Percentiles rank a stretch among this genome's conserved stretches.
Evolutionary conservation across 148 eudicot species (phyloP).

Genomic region (Rhododendron ovatum): DNA sequence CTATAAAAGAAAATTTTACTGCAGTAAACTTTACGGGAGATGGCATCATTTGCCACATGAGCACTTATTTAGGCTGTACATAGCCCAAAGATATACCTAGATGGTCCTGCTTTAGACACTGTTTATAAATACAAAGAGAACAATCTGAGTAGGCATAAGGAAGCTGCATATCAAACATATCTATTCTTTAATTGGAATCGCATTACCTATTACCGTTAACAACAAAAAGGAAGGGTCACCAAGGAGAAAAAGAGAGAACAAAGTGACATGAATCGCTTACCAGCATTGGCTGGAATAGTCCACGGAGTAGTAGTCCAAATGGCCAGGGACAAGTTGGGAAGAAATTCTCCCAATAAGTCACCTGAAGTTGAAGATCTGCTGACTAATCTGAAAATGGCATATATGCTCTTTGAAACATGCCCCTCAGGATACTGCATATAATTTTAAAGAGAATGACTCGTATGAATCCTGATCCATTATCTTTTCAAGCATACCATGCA

Average conservation of each 20-base stretch:
- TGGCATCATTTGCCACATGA: neutral
- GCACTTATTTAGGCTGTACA: neutral
- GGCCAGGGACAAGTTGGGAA: slow-evolving; percentile 72
- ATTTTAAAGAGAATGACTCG: slow-evolving; percentile 10
- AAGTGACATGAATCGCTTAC: slow-evolving; percentile 28
- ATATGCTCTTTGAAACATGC: slow-evolving; percentile 83
- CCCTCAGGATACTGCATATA: slow-evolving; percentile 83
- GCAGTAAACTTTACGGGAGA: neutral
- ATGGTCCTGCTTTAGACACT: neutral
- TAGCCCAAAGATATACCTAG: neutral
- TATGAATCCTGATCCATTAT: neutral
- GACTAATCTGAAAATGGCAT: slow-evolving; percentile 67
- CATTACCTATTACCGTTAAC: neutral
- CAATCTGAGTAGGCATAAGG: neutral
- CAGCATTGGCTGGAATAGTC: slow-evolving; percentile 99
- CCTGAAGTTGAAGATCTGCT: slow-evolving; percentile 43
- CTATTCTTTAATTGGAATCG: neutral
- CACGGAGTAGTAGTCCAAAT: slow-evolving; percentile 99
- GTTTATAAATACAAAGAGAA: neutral
- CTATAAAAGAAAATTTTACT: neutral
- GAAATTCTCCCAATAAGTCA: slow-evolving; percentile 51
- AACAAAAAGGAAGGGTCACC: neutral
- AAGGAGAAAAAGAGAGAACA: neutral
- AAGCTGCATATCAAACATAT: neutral
- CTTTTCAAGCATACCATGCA: neutral